Evolutionary conservation across 192 early-diverging fungal species (phyloP).

Genomic region (Coemansia sp.): DNA sequence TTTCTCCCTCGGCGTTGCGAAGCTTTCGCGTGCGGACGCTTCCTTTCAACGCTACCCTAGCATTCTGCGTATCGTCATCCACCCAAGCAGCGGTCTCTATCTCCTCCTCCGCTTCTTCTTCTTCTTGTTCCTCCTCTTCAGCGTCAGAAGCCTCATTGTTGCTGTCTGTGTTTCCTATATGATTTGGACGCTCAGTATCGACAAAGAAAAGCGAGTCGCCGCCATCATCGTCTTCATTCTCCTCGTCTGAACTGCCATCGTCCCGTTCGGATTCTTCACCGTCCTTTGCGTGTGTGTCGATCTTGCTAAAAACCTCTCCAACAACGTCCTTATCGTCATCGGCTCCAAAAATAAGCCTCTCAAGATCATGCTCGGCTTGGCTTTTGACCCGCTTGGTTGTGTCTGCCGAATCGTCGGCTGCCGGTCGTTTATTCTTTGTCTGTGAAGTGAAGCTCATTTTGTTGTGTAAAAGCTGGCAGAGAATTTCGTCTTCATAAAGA

Average conservation of each 20-base stretch:
- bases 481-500: not conserved
- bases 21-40: slow-evolving; percentile 75
- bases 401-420: slow-evolving; percentile 8
- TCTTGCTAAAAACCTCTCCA: slow-evolving; percentile 20
- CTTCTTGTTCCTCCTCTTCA: slow-evolving; percentile 36
- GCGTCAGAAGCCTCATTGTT: slow-evolving; percentile 1
- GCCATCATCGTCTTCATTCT: not conserved
- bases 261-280: not conserved
- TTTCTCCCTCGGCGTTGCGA: slow-evolving; percentile 72
- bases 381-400: slow-evolving; percentile 54
- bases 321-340: slow-evolving; percentile 48
- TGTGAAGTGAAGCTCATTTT: slow-evolving; percentile 7
- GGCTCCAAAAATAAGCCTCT: slow-evolving; percentile 75
- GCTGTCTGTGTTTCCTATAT: not conserved
- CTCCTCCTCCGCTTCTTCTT: slow-evolving; percentile 39
- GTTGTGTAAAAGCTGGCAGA: not conserved
- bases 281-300: slow-evolving; percentile 5
- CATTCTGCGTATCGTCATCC: slow-evolving; percentile 74
- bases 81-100: slow-evolving; percentile 65
- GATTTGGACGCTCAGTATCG: slow-evolving; percentile 27
- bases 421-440: slow-evolving; percentile 10
- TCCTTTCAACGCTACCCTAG: slow-evolving; percentile 68
- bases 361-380: slow-evolving; percentile 69
- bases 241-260: slow-evolving; percentile 2
- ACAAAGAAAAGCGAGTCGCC: slow-evolving; percentile 39